Percentiles rank a stretch among this genome's conserved stretches.
These are phyloP conservation scores for Phytophthora macrochlamydospora DNA, from an alignment of 352 stramenopile species.

Conservation along the genomic window DNA sequence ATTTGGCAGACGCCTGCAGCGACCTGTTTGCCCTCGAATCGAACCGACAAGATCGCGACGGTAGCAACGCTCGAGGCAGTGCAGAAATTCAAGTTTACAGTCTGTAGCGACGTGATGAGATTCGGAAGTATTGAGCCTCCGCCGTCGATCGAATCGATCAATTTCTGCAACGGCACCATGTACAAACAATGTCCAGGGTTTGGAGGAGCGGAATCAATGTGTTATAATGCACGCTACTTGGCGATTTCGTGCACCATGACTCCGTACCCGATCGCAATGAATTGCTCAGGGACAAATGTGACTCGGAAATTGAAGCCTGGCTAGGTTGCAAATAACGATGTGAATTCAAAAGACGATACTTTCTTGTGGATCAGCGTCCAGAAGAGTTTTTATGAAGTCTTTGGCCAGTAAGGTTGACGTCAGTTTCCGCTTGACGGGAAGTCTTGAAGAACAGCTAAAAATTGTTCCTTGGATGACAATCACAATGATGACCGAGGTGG, in stretches of 20 bases:
- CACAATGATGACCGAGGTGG: no score
- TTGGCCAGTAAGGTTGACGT: no score
- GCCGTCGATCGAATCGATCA: constrained; percentile 8
- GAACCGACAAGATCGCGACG: constrained; percentile 12
- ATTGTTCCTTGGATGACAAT: no score
- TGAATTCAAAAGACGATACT: no score
- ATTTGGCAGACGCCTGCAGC: constrained; percentile 21
- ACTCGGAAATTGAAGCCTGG: constrained; percentile 38
- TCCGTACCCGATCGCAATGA: constrained; percentile 26
- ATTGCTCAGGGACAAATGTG: constrained; percentile 29
- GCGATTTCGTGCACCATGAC: constrained; percentile 29
- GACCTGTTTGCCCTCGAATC: constrained; percentile 9
- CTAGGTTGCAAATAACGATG: constrained; percentile 28
- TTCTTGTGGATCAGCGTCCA: no score
- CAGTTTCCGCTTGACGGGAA: no score
- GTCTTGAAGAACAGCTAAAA: no score
- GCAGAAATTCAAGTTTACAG: constrained; percentile 11
- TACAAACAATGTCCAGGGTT: constrained; percentile 20
- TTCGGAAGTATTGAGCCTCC: constrained; percentile 9
- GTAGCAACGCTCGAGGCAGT: constrained; percentile 6
- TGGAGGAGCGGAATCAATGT: constrained; percentile 19
- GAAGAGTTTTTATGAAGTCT: no score
- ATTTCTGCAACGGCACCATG: constrained; percentile 30
- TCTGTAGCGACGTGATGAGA: constrained; percentile 18
- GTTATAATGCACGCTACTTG: constrained; percentile 39